Conservation (phyloP, 2,329 filamentous ascomycete genomes). For the Xylaria sp. region DNA sequence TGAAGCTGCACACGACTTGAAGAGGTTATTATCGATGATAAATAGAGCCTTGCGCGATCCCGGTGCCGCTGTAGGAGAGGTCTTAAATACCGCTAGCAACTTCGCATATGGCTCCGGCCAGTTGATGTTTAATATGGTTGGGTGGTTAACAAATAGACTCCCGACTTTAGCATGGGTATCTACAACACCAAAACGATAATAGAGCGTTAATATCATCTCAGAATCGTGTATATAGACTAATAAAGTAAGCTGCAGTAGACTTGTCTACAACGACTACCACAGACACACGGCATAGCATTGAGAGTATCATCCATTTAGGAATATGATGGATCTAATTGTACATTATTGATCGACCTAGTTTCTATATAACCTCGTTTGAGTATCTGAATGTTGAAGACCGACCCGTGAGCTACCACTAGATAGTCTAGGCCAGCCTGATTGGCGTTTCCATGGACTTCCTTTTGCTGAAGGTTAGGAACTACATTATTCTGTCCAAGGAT, state of each 20-base stretch:
- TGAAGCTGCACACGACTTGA: slow-evolving; percentile 37
- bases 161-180: slow-evolving; percentile 17
- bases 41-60: slow-evolving; percentile 38
- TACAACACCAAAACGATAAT: neutral
- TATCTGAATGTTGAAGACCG: neutral
- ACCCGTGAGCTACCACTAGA: too few relatives aligned
- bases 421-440: too few relatives aligned
- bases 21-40: slow-evolving; percentile 32
- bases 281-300: neutral
- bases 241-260: neutral
- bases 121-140: slow-evolving; percentile 26
- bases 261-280: neutral
- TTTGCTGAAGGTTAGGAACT: too few relatives aligned
- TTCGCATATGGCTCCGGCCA: slow-evolving; percentile 32
- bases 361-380: neutral
- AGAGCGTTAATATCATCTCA: neutral
- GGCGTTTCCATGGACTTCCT: too few relatives aligned
- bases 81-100: slow-evolving; percentile 30
- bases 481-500: too few relatives aligned
- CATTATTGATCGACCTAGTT: neutral
- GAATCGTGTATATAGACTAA: neutral
- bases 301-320: neutral
- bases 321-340: neutral
- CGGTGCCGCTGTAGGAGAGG: slow-evolving; percentile 28
- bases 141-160: slow-evolving; percentile 32